A percentile compares a stretch with the other conserved stretches of the same genome.
Evolutionary conservation across 2,329 filamentous ascomycete species (phyloP).

Genomic region (Hymenotorrendiella dingleyae): DNA sequence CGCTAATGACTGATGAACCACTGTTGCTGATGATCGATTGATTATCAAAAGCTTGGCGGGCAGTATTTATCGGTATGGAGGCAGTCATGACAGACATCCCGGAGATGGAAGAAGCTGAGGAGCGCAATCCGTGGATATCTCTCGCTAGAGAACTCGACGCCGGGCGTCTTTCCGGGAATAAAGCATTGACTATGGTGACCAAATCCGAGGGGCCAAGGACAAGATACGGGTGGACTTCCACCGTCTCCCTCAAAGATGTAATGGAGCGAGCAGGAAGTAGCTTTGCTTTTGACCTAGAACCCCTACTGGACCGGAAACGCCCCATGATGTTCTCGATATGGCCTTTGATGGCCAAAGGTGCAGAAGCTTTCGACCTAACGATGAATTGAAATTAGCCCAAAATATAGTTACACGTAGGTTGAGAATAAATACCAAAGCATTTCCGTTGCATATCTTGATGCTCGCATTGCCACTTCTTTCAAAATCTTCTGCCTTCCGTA

Average conservation of each 20-base stretch:
- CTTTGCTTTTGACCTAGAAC: conserved; percentile 45
- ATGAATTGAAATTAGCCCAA: too few species aligned
- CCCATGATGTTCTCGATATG: conserved; percentile 68
- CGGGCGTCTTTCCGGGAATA: conserved; percentile 72
- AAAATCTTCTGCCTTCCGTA: conserved; percentile 79
- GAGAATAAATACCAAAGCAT: conserved; percentile 49
- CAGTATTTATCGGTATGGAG: conserved; percentile 58
- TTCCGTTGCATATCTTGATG: conserved; percentile 73
- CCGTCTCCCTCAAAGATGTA: conserved; percentile 68
- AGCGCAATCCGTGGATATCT: conserved; percentile 53
- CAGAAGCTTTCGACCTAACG: conserved; percentile 38
- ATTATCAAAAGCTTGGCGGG: conserved; percentile 50
- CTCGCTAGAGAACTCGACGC: conserved; percentile 45
- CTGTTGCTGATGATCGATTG: conserved; percentile 68
- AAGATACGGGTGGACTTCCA: conserved; percentile 72
- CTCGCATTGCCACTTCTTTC: conserved; percentile 73
- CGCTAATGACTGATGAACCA: conserved; percentile 66
- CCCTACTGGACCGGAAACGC: conserved; percentile 45
- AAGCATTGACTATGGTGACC: conserved; percentile 70
- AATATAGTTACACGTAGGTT: too few species aligned
- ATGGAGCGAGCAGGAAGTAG: conserved; percentile 66
- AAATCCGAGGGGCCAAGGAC: conserved; percentile 76
- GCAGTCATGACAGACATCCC: conserved; percentile 64
- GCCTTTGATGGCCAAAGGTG: conserved; percentile 55
- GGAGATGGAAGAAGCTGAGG: conserved; percentile 60